Evolutionary conservation across 2,329 filamentous ascomycete species (phyloP).

Genomic region (Talaromyces sp.): DNA sequence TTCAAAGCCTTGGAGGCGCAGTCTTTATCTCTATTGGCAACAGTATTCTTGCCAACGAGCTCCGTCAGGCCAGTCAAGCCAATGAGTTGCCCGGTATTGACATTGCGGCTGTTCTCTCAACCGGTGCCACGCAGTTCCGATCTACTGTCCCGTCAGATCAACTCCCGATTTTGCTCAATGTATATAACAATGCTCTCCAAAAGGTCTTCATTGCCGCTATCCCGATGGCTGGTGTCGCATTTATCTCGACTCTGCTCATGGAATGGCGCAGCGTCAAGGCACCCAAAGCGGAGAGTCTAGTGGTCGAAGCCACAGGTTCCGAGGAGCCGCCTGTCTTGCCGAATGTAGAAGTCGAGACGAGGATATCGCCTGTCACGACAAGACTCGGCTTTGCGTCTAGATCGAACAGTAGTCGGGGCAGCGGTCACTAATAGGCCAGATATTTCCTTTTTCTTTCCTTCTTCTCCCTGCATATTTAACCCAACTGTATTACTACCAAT

Average conservation of each 20-base stretch:
- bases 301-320: not conserved
- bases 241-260: constrained; percentile 11
- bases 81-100: constrained; percentile 13
- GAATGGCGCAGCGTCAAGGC: constrained; percentile 14
- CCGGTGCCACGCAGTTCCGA: constrained; percentile 15
- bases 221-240: constrained; percentile 13
- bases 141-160: constrained; percentile 6
- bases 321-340: constrained; percentile 5
- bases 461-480: not conserved
- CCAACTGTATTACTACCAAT: not conserved
- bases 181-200: constrained; percentile 14
- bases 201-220: constrained; percentile 14
- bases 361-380: constrained; percentile 13
- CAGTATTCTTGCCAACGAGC: constrained; percentile 27
- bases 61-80: constrained; percentile 23
- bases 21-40: constrained; percentile 28
- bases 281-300: not conserved
- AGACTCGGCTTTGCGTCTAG: not conserved
- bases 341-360: constrained; percentile 13
- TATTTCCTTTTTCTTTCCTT: not conserved
- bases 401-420: not conserved
- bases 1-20: constrained; percentile 24
- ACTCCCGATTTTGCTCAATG: constrained; percentile 9
- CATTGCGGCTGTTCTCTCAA: constrained; percentile 8
- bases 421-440: not conserved